These are phyloP conservation scores for Populus alba DNA, from an alignment of 345 rosid genomes.

Conservation along the genomic window DNA sequence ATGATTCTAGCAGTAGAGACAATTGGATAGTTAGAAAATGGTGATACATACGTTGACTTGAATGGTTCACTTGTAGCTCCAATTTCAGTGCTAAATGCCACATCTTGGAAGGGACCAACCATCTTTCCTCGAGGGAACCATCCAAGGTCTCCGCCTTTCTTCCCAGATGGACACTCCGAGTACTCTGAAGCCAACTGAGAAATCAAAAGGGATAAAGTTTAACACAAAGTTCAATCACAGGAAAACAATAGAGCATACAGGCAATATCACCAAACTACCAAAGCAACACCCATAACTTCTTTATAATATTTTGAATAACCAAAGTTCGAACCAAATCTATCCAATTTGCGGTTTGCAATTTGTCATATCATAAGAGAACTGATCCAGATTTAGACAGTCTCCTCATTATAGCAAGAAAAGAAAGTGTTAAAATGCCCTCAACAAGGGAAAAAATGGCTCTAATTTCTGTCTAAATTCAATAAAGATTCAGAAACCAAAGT, in stretches of 20 bases:
- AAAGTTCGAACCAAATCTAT: neutral
- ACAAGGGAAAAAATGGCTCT: neutral
- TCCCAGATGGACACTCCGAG: slow-evolving; percentile 95
- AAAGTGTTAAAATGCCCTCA: neutral
- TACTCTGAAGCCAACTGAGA: slow-evolving; percentile 83
- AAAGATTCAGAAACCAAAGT: neutral
- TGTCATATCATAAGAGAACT: neutral
- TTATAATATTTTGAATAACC: neutral
- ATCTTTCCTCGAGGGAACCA: slow-evolving; percentile 98
- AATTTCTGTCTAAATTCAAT: neutral
- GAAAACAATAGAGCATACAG: neutral
- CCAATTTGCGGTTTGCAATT: neutral
- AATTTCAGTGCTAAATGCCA: slow-evolving; percentile 72
- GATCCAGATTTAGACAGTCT: neutral
- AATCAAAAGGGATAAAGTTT: neutral
- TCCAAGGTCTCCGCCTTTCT: slow-evolving; percentile 98
- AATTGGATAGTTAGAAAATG: no score
- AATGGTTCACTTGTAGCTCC: slow-evolving; percentile 96
- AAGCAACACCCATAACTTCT: neutral
- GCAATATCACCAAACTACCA: neutral
- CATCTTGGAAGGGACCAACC: slow-evolving; percentile 97
- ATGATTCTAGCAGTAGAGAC: neutral
- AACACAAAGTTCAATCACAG: neutral
- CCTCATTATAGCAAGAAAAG: neutral
- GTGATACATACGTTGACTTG: slow-evolving; percentile 68